Percentiles rank a stretch among this genome's conserved stretches.
These are phyloP conservation scores for Trypanosoma boissoni DNA, from an alignment of 208 protist species.

Conservation along the genomic window DNA sequence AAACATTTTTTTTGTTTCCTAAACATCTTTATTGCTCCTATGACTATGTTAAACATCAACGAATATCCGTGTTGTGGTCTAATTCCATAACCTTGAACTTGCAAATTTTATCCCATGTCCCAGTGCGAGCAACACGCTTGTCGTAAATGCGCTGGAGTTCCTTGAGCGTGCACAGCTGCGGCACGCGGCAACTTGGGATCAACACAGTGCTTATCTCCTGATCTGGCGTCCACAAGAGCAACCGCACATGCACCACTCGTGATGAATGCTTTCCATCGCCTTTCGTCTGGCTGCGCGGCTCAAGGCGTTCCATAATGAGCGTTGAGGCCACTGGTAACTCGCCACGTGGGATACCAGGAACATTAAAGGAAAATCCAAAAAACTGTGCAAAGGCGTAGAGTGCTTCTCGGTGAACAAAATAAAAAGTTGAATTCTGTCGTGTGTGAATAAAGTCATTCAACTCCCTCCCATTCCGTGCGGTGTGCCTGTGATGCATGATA, in stretches of 20 bases:
- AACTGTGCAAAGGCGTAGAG: conserved; percentile 83
- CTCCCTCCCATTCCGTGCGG: conserved; percentile 29
- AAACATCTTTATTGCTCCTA: conserved; percentile 2
- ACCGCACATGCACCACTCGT: conserved; percentile 38
- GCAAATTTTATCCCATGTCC: conserved; percentile 71
- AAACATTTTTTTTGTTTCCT: neutral
- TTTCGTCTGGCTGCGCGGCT: conserved; percentile 33
- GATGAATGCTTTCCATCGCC: conserved; percentile 29
- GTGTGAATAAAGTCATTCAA: conserved; percentile 70
- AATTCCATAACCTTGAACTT: conserved; percentile 64
- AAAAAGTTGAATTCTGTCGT: conserved; percentile 66
- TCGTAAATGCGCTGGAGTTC: conserved; percentile 65
- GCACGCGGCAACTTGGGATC: conserved; percentile 53
- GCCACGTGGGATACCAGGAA: conserved; percentile 54
- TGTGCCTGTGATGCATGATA: conserved; percentile 41
- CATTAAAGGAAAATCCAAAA: conserved; percentile 71
- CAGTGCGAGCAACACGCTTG: conserved; percentile 54
- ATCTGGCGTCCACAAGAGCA: conserved; percentile 67
- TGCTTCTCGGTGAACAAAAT: conserved; percentile 82
- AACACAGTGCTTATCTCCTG: conserved; percentile 56
- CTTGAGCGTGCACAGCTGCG: conserved; percentile 64
- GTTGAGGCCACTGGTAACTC: conserved; percentile 72
- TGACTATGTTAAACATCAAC: conserved; percentile 10
- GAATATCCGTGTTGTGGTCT: conserved; percentile 78
- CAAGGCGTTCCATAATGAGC: conserved; percentile 74